Base-by-base conservation (phyloP, 805 yeast species). In the Hanseniaspora meyeri region DNA sequence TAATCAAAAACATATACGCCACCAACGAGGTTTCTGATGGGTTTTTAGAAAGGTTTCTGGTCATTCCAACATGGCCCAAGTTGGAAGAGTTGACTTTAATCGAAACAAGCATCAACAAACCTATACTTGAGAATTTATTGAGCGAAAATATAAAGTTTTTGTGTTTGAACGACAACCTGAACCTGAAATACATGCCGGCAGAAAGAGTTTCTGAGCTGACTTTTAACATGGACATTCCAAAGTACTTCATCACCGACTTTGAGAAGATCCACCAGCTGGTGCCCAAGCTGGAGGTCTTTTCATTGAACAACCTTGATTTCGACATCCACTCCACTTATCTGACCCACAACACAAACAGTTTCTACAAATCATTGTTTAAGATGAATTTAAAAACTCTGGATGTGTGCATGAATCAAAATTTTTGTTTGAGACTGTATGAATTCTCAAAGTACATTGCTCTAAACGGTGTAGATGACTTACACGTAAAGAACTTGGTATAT, bases 41-140 rank as follows among this genome's bases (percentile, higher is more conserved):
- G 7, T 53, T 53, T 32, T 20, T 53, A 32, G 46, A 45, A 37
- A 45, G 43, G n/a, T 53, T 46, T 19, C n/a, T 53, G 12, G 39
- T 53, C 20, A 11, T 43, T 3, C 57, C 57, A 11, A 31, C 17
- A 12, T 53, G 57, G 57, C 42, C 42, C 8, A 53, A 53, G 10
- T 20, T 53, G 19, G 48, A 39, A 14, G 42, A 39, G 11, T 20
- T 53, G 24, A 39, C 51, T 2, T 32, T 53, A 40, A 46, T 53
- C 4, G 48, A 53, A 11, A 53, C 51, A 27, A 53, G 49, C 39
- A 46, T 53, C 6, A 53, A 53, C 16, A 53, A 53, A n/a, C 31
- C 37, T 7, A 29, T 53, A 19, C 14, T 53, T 12, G 17, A 46
- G 14, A 27, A 24, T 34, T 46, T 53, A 20, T 12, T 53, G 16